Evolutionary conservation across 1,139 yeast genomes (phyloP), one percentile per base, ranked within the genome.

Genomic region (Komagataea norvegica): DNA sequence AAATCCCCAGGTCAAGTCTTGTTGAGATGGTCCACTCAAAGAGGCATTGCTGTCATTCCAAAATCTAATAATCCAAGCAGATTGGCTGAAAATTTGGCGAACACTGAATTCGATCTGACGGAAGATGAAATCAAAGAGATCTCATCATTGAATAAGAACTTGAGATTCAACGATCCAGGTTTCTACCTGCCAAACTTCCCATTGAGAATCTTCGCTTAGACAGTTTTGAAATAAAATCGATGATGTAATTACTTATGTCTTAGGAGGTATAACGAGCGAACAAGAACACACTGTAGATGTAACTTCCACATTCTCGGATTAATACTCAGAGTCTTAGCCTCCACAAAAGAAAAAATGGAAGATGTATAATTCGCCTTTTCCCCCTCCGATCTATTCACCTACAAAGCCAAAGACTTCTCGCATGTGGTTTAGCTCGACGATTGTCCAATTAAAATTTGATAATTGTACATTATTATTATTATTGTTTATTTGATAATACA

Each of bases 131-230:
- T 61, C 17, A 49, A 44, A 5, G 47, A 57, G 52, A 70, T 68
- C 78, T 61, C 72, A 20, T 61, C 60, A 34, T 72, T 87, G 58
- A 84, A 88, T 62, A 68, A 69, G 48, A 72, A 74, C 52, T 70
- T 86, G 52, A 76, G 96, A 65, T 87, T 87, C 68, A 87, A 87
- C 63, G 86, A 87, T 59, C 94, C 95, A 47, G 45, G 45, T 22
- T 44, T 33, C 38, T 41, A 43, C 36, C 33, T 43, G 27, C 44
- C 46, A 38, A 37, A 37, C 41, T 40, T 39, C 35, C 48, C 48
- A 35, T 33, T 43, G 27, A 40, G 48, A 32, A 41, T 43, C 37
- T 45, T 45, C 37, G 48, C 46, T 24, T 44, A 32, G n/a, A 11
- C n/a, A n/a, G n/a, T n/a, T n/a, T n/a, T n/a, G n/a, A n/a, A n/a